Base-by-base conservation (phyloP, 2,329 filamentous ascomycete genomes). In the Phoma sp. region DNA sequence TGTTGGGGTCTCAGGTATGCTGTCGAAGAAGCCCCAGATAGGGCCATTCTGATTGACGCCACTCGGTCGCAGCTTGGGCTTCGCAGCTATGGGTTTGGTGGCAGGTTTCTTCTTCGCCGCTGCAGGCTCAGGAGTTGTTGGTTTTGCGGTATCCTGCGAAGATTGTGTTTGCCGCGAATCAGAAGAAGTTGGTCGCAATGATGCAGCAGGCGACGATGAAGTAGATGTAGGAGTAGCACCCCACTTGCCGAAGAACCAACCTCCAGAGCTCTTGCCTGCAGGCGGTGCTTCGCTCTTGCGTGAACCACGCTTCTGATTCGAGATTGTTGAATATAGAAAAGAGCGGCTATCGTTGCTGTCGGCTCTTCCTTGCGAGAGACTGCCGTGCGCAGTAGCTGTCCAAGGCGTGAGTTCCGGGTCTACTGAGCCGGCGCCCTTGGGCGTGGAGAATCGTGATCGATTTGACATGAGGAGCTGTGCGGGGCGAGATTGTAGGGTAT, bases 401-500 rank as follows among this genome's bases (percentile, higher is more conserved):
- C 82, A 83, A 1, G 80, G 77, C 2, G 74, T 73, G 9, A 76
- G 62, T 48, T 67, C 70, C 68, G 57, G 78, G 67, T 42, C 75
- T 59, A 57, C 79, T 66, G 40, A 78, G 67, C 61, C 75, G 72
- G 43, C 81, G 65, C 33, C 78, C 69, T 60, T 82, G 2, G 77
- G 46, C 2, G 80, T 78, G 14, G 77, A 77, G 49, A 80, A 80
- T 26, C 80, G 79, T 51, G 79, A 80, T 53, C 82, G 84, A 20
- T 84, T 76, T 4, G 68, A 66, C 57, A 78, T 78, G 15, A 87
- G 84, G 53, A 95, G 83, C 66, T 96, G 91, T 28, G 89, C 91
- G 0, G 91, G 91, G 4, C 90, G 85, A 1, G 83, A 82, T 65
- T 88, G 87, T 4, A 96, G 81, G 0, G 90, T 92, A 72, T 96